Percentiles rank a stretch among this genome's conserved stretches.
These are phyloP conservation scores for Diaporthe capsici DNA, from an alignment of 2,329 filamentous ascomycete species.

Conservation along the genomic window DNA sequence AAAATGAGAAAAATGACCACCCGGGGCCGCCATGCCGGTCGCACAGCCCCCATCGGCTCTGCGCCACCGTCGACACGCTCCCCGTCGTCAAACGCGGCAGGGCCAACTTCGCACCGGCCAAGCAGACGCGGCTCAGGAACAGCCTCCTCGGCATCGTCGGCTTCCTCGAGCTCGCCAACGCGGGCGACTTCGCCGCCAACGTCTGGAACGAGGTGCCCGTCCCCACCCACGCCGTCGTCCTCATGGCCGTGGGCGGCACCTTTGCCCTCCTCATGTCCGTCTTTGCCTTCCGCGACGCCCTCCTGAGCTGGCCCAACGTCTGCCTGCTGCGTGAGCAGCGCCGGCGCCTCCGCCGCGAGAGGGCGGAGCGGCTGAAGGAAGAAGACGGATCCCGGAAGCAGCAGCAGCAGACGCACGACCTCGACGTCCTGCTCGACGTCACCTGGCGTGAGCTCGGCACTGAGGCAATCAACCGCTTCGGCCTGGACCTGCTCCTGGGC, in stretches of 20 bases:
- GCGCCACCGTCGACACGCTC: slow-evolving; percentile 11
- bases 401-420: slow-evolving; percentile 33
- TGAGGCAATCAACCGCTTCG: slow-evolving; percentile 63
- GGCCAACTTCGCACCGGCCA: background rate
- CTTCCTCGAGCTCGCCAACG: slow-evolving; percentile 68
- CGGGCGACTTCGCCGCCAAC: slow-evolving; percentile 69
- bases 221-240: slow-evolving; percentile 60
- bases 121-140: slow-evolving; percentile 36
- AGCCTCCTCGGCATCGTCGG: slow-evolving; percentile 53
- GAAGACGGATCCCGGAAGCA: background rate
- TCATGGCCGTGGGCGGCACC: slow-evolving; percentile 67
- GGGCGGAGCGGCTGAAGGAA: slow-evolving; percentile 42
- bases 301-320: slow-evolving; percentile 60
- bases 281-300: slow-evolving; percentile 61
- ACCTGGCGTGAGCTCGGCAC: slow-evolving; percentile 63
- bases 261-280: slow-evolving; percentile 59
- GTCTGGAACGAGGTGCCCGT: slow-evolving; percentile 68
- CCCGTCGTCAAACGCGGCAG: background rate
- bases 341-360: slow-evolving; percentile 34
- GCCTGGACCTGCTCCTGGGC: slow-evolving; percentile 66
- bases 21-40: background rate
- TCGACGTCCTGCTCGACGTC: slow-evolving; percentile 58
- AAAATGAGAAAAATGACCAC: slow-evolving; percentile 1
- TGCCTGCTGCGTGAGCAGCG: slow-evolving; percentile 59
- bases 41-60: slow-evolving; percentile 1